These are phyloP conservation scores for Benincasa hispida DNA, from an alignment of 306 rosid species.

Conservation along the genomic window DNA sequence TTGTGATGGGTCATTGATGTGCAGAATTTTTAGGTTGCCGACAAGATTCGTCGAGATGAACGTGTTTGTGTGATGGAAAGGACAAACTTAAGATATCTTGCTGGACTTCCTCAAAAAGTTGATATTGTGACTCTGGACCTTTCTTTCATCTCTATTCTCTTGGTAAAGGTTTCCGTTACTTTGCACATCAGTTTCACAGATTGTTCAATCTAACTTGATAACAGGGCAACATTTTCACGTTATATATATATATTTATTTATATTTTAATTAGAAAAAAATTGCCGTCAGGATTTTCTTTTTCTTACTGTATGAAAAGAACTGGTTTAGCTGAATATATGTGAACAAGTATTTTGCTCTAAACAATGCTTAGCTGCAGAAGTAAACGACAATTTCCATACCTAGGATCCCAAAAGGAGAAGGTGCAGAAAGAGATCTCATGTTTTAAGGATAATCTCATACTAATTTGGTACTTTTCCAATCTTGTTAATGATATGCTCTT, in stretches of 20 bases:
- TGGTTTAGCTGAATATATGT: background rate
- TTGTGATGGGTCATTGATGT: background rate
- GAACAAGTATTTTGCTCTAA: background rate
- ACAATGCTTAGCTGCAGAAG: background rate
- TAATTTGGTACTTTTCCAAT: background rate
- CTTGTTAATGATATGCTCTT: background rate
- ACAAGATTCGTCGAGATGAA: slow-evolving; percentile 67
- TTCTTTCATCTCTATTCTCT: slow-evolving; percentile 84
- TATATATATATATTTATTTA: too few species aligned
- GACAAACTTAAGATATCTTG: slow-evolving; percentile 75
- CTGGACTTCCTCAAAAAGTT: slow-evolving; percentile 78
- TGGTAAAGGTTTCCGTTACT: slow-evolving; percentile 39
- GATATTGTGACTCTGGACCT: slow-evolving; percentile 91
- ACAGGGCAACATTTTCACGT: background rate
- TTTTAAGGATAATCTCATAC: background rate
- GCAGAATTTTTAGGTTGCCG: slow-evolving; percentile 56
- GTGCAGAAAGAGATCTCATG: background rate
- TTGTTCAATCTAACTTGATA: background rate
- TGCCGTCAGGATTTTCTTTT: background rate
- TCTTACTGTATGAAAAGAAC: background rate
- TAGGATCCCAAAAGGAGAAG: background rate
- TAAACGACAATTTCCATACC: background rate
- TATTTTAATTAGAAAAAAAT: too few species aligned
- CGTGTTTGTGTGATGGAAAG: slow-evolving; percentile 74
- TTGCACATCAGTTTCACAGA: background rate